Base-by-base conservation (phyloP, 768 basidiomycete genomes). In the Tulasnella calospora region DNA sequence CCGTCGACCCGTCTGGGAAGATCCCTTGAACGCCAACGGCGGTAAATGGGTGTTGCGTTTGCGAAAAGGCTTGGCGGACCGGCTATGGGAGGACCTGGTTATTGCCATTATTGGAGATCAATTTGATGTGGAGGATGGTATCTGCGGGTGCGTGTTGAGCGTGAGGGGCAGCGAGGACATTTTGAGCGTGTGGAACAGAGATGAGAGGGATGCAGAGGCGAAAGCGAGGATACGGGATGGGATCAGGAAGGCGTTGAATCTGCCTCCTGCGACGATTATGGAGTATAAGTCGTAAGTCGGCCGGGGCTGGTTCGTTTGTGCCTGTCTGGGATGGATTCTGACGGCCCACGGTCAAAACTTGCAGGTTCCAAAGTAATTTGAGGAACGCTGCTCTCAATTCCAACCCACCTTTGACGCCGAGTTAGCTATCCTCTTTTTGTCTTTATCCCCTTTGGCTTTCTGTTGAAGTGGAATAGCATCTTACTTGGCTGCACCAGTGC, bases 31-130 rank as follows among this genome's bases (percentile, higher is more conserved):
- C 83, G 84, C 90, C 72, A 83, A 90, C 21, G 96, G 96, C 36
- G 96, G 96, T 4, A 97, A 96, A 84, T 99, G 96, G 93, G 97
- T 97, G 73, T 89, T 99, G 78, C 92, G 97, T 75, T 88, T 99
- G 71, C 90, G 91, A 81, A 98, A 99, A 83, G 95, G 95, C 67
- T 88, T 96, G 46, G 90, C 94, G 5, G 95, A 97, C 85, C 90
- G 94, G 38, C 85, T 96, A 73, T 97, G 95, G 95, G 95, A 97
- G 85, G 92, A 94, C 81, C 88, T 95, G 69, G 89, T 97, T 41
- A 87, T 96, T 81, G 94, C 94, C 15, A 87, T 96, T 78, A 89
- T 96, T 78, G 96, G 96, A 3, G 96, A 97, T 83, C 92, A 94
- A 84, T 97, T 98, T 82, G 92, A 93, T 69, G 84, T 84, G 70